A percentile compares a stretch with the other conserved stretches of the same genome.
Conservation (phyloP, 495 filamentous ascomycete species). For the Penicillium waksmanii region DNA sequence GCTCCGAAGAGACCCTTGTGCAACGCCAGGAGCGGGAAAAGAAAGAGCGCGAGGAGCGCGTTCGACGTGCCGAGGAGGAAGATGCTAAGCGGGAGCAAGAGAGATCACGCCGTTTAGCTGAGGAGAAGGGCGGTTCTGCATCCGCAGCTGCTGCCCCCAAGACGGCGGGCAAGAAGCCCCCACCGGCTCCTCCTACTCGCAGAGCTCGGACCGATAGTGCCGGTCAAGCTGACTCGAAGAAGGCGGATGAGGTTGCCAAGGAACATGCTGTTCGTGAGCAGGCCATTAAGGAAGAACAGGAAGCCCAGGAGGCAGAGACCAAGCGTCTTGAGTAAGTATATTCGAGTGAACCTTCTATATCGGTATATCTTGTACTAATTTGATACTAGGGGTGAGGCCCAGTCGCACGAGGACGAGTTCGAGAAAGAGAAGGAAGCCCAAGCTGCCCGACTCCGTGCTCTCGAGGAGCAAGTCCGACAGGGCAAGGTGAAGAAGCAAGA, state of each 20-base stretch:
- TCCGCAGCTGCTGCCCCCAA: conserved; percentile 50
- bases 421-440: conserved; percentile 78
- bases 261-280: conserved; percentile 59
- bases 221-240: conserved; percentile 56
- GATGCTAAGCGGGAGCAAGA: conserved; percentile 89
- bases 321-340: conserved; percentile 83
- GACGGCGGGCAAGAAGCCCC: conserved; percentile 72
- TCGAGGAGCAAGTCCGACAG: conserved; percentile 91
- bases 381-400: conserved; percentile 69
- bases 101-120: conserved; percentile 80
- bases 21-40: conserved; percentile 88
- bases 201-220: conserved; percentile 69
- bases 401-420: conserved; percentile 76
- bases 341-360: not conserved
- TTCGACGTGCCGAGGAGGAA: conserved; percentile 90
- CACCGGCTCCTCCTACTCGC: conserved; percentile 79
- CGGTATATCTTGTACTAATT: conserved; percentile 41
- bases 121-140: conserved; percentile 74
- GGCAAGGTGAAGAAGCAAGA: conserved; percentile 98
- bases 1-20: conserved; percentile 72
- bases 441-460: conserved; percentile 77
- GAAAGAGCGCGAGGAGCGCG: conserved; percentile 81
- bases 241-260: conserved; percentile 60
- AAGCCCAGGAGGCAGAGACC: conserved; percentile 73
- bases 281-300: conserved; percentile 70